Percentiles rank a stretch among this genome's conserved stretches.
Conservation (phyloP, 106 monocot species). For the Xerophyta viscosa region DNA sequence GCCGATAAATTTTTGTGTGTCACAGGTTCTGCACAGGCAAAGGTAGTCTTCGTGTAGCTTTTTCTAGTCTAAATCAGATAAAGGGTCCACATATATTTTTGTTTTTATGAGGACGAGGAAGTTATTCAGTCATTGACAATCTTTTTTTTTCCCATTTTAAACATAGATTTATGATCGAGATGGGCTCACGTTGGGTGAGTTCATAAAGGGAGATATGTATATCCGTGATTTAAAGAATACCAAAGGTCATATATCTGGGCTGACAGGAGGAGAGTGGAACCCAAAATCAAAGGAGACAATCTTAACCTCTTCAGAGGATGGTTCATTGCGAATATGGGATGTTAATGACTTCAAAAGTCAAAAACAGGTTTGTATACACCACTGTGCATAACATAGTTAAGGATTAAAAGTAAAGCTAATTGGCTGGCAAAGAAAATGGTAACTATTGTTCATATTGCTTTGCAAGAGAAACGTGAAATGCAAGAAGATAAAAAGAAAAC, state of each 20-base stretch:
- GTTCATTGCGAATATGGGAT: conserved; percentile 97
- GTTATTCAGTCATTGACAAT: conserved; percentile 1
- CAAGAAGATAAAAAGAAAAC: too few relatives aligned
- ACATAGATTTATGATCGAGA: conserved; percentile 99
- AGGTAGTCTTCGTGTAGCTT: too few relatives aligned
- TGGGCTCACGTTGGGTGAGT: conserved; percentile 93
- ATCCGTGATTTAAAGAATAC: conserved; percentile 98
- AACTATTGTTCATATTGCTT: too few relatives aligned
- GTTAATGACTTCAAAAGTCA: conserved; percentile 83
- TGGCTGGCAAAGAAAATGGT: too few relatives aligned
- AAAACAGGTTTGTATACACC: conserved; percentile 82
- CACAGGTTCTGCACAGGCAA: conserved; percentile 92
- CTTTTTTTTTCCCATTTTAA: conserved; percentile 15
- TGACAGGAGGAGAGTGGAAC: conserved; percentile 96
- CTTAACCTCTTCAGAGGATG: conserved; percentile 96
- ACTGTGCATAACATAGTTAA: too few relatives aligned
- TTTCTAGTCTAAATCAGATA: too few relatives aligned
- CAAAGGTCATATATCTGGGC: conserved; percentile 93
- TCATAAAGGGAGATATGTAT: conserved; percentile 97
- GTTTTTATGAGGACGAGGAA: too few relatives aligned
- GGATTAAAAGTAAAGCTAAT: too few relatives aligned
- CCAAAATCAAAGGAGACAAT: conserved; percentile 86
- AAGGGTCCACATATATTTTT: too few relatives aligned
- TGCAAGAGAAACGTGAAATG: too few relatives aligned
- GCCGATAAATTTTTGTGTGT: conserved; percentile 84